These are phyloP conservation scores for Solanum appendiculatum DNA, from an alignment of 257 asterid species.

Conservation along the genomic window DNA sequence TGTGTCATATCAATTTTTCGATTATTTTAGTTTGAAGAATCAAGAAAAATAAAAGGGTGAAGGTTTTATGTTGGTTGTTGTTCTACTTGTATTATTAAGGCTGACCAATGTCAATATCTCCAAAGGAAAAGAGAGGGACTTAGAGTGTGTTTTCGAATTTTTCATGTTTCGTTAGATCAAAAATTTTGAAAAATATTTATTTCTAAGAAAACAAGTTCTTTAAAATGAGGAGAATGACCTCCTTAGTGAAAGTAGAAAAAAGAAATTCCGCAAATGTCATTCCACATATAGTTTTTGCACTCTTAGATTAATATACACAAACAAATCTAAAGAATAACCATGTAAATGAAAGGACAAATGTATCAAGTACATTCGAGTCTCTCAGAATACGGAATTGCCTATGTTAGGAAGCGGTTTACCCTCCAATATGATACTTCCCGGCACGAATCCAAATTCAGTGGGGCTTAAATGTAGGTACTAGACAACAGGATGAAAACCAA, in stretches of 20 bases:
- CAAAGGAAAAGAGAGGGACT: background rate
- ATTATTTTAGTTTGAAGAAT: background rate
- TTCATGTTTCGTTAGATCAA: background rate
- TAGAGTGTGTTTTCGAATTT: background rate
- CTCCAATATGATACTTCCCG: accelerated
- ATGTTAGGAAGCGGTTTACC: background rate
- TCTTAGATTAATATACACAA: background rate
- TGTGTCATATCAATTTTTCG: background rate
- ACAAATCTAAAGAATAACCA: background rate
- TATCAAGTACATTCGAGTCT: background rate
- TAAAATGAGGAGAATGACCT: too few species aligned
- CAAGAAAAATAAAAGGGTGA: background rate
- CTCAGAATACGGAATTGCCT: too few species aligned
- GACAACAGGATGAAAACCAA: too few species aligned
- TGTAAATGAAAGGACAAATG: background rate
- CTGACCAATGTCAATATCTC: background rate
- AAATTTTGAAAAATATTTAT: too few species aligned
- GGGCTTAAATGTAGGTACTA: background rate
- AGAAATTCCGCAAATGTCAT: background rate
- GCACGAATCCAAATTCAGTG: accelerated
- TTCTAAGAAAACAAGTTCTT: background rate
- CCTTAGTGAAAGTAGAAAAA: too few species aligned
- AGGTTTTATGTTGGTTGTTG: background rate
- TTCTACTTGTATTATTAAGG: background rate
- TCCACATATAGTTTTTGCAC: background rate